Evolutionary conservation across 352 stramenopile genomes (phyloP).

Genomic region (Phytophthora idaei): DNA sequence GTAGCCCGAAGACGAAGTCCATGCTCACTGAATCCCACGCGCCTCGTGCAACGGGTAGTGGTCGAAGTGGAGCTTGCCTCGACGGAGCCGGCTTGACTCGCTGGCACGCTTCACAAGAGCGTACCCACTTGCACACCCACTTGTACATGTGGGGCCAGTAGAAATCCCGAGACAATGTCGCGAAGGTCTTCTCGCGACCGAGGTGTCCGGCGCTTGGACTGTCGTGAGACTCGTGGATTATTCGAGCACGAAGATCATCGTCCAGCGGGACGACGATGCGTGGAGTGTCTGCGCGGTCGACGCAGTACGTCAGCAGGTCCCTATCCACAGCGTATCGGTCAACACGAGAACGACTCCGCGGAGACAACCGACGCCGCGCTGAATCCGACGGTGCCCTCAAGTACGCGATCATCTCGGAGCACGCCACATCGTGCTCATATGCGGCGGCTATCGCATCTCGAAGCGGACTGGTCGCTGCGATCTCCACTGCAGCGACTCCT

Average conservation of each 20-base stretch:
- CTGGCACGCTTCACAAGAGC: constrained; percentile 5
- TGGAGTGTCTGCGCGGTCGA: background rate
- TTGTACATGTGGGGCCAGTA: constrained; percentile 13
- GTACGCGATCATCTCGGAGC: background rate
- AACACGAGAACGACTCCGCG: background rate
- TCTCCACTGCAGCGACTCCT: no score
- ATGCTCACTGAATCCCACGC: background rate
- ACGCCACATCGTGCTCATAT: background rate
- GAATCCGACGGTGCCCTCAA: background rate
- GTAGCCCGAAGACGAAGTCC: background rate
- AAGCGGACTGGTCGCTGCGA: no score
- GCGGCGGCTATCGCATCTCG: no score
- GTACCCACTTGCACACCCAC: background rate
- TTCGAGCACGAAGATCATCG: background rate
- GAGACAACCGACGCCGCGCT: background rate
- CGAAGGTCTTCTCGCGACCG: background rate
- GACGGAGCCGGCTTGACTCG: background rate
- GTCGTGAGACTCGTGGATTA: constrained; percentile 2
- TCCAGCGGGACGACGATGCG: background rate
- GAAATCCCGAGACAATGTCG: background rate
- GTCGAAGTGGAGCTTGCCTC: background rate
- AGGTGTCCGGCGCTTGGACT: background rate
- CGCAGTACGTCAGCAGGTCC: background rate
- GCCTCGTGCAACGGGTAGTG: background rate
- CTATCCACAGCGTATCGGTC: background rate